Percentiles rank a stretch among this genome's conserved stretches.
phyloP scores from a whole-genome alignment of 768 basidiomycete genomes.

The Rhodosporidiobolus sp. region DNA sequence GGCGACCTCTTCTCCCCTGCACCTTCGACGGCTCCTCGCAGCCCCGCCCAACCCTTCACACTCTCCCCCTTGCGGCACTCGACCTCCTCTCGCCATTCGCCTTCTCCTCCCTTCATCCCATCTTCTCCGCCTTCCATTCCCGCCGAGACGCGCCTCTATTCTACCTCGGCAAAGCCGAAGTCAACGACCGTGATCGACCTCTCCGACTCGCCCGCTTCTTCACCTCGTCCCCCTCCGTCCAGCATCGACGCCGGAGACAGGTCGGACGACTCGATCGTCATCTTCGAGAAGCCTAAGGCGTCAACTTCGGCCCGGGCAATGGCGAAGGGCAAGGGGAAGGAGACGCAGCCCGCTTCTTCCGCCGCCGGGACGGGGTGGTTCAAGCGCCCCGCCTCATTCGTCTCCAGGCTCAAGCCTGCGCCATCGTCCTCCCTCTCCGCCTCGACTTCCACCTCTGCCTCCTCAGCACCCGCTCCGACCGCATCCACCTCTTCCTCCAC shows the following conservation, averaged over 20 bases:
- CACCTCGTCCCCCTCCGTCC: neutral
- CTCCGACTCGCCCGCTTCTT: neutral
- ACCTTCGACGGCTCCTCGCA: neutral
- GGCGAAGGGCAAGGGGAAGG: too few species aligned
- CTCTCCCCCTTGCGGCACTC: neutral
- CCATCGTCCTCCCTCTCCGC: neutral
- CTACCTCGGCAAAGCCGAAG: neutral
- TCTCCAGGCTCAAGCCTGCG: neutral
- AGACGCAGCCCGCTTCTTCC: neutral
- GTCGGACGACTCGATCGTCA: neutral
- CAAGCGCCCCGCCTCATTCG: neutral
- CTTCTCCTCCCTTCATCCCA: neutral
- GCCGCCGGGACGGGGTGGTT: neutral
- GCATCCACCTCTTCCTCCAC: neutral
- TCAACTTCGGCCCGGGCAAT: neutral
- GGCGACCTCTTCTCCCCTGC: conserved; percentile 21
- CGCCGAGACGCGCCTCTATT: neutral
- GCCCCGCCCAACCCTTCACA: neutral
- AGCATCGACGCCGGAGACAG: too few species aligned
- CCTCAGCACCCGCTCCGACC: neutral
- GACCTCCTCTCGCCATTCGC: neutral
- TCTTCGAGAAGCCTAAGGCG: neutral
- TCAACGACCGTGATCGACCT: neutral
- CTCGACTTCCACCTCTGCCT: neutral
- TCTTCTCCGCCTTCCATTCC: neutral